These are phyloP conservation scores for Trametes cingulata DNA, from an alignment of 768 basidiomycete species.

Conservation along the genomic window DNA sequence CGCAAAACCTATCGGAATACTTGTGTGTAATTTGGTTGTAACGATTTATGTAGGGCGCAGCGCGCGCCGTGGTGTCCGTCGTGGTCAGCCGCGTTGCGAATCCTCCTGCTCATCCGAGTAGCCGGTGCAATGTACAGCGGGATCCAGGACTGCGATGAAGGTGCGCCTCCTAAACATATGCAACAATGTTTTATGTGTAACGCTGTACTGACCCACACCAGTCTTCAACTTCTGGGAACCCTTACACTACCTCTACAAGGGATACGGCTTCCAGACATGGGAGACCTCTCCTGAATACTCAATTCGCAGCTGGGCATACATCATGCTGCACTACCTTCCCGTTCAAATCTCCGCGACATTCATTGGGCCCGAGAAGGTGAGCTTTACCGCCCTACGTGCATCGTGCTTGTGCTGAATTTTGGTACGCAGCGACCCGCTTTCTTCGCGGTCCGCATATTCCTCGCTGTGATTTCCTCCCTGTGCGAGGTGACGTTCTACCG, in stretches of 20 bases:
- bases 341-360: slow-evolving; percentile 55
- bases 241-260: slow-evolving; percentile 84
- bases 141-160: slow-evolving; percentile 96
- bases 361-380: slow-evolving; percentile 72
- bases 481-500: slow-evolving; percentile 86
- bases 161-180: slow-evolving; percentile 40
- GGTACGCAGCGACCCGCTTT: slow-evolving; percentile 78
- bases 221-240: slow-evolving; percentile 99
- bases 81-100: slow-evolving; percentile 80
- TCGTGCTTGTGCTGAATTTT: not conserved
- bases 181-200: not conserved
- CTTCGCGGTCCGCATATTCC: slow-evolving; percentile 81
- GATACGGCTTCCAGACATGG: slow-evolving; percentile 97
- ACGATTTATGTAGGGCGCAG: slow-evolving; percentile 48
- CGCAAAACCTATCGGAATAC: slow-evolving; percentile 4
- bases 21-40: not conserved
- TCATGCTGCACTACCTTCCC: slow-evolving; percentile 75
- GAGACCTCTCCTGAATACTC: slow-evolving; percentile 89
- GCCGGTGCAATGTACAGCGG: slow-evolving; percentile 92
- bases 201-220: slow-evolving; percentile 34
- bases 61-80: slow-evolving; percentile 84
- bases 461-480: slow-evolving; percentile 71
- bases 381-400: slow-evolving; percentile 13
- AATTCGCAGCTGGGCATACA: slow-evolving; percentile 95
- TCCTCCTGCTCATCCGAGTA: slow-evolving; percentile 79